These are phyloP conservation scores for Populus trichocarpa DNA, from an alignment of 441 rosid genomes.

Conservation along the genomic window DNA sequence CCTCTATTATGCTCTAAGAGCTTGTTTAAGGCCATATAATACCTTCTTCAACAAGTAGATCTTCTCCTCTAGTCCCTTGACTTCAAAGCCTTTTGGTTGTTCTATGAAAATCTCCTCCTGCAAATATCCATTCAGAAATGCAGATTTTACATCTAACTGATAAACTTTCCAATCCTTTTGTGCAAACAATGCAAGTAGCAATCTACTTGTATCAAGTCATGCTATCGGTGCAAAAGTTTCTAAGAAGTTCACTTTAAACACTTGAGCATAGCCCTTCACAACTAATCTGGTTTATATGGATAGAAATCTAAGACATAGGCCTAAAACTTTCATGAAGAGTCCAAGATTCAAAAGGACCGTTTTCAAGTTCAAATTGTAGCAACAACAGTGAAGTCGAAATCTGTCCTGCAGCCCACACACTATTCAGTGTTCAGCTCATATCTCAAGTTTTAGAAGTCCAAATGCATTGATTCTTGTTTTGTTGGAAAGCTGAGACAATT, in stretches of 20 bases:
- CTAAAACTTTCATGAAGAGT: no score
- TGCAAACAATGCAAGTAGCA: neutral
- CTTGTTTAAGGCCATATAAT: no score
- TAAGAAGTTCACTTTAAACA: neutral
- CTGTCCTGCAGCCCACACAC: no score
- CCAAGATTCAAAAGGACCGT: no score
- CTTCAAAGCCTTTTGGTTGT: neutral
- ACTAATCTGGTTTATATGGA: neutral
- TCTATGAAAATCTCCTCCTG: neutral
- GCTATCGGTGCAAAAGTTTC: neutral
- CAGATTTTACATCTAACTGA: constrained; percentile 1
- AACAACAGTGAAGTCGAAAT: no score
- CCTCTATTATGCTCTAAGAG: no score
- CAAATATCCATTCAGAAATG: constrained; percentile 15
- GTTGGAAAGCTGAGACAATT: no score
- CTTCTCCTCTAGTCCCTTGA: no score
- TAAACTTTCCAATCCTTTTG: neutral
- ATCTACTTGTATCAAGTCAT: neutral
- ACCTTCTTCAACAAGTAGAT: no score
- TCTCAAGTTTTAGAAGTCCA: no score
- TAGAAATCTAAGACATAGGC: neutral
- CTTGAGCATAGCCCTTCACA: neutral
- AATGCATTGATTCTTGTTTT: no score
- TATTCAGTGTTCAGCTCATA: no score
- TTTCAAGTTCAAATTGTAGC: neutral